phyloP scores from a whole-genome alignment of 2,329 filamentous ascomycete species.

The Verticillium alfalfae region DNA sequence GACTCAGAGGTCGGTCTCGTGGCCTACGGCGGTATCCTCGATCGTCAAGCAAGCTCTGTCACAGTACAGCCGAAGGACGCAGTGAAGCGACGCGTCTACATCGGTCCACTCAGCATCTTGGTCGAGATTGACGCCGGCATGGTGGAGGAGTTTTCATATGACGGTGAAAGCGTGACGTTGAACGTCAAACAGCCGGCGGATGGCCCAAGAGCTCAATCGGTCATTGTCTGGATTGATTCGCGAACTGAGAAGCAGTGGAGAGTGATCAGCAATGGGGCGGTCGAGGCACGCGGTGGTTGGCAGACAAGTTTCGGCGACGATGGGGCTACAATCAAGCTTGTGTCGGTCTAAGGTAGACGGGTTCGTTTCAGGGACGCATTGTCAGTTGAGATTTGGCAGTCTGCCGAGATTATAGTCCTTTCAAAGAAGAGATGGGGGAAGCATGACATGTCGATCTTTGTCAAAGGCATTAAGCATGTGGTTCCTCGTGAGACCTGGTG shows the following conservation, averaged over 20 bases:
- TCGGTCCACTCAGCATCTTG: constrained; percentile 36
- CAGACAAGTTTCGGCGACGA: not conserved
- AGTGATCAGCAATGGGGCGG: constrained; percentile 1
- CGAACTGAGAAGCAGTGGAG: constrained; percentile 11
- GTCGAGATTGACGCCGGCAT: constrained; percentile 36
- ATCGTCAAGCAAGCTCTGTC: constrained; percentile 15
- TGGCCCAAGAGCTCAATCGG: constrained; percentile 13
- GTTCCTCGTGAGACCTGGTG: not conserved
- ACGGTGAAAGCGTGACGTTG: constrained; percentile 1
- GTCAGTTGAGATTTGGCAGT: not conserved
- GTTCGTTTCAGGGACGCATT: constrained; percentile 3
- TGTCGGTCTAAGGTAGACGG: constrained; percentile 6
- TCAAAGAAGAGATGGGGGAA: no score
- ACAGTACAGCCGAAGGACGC: constrained; percentile 37
- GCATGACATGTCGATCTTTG: not conserved
- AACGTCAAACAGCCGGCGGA: not conserved
- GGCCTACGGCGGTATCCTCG: constrained; percentile 41
- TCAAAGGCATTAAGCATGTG: not conserved
- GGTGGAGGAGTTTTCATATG: constrained; percentile 30
- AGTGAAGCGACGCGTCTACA: constrained; percentile 39
- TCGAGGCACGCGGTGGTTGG: constrained; percentile 15
- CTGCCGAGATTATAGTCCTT: not conserved
- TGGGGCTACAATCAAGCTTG: constrained; percentile 4
- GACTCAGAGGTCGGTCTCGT: constrained; percentile 38
- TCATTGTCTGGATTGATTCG: constrained; percentile 30